A percentile compares a stretch with the other conserved stretches of the same genome.
phyloP scores from a whole-genome alignment of 1,139 yeast genomes.

The Candida neerlandica region DNA sequence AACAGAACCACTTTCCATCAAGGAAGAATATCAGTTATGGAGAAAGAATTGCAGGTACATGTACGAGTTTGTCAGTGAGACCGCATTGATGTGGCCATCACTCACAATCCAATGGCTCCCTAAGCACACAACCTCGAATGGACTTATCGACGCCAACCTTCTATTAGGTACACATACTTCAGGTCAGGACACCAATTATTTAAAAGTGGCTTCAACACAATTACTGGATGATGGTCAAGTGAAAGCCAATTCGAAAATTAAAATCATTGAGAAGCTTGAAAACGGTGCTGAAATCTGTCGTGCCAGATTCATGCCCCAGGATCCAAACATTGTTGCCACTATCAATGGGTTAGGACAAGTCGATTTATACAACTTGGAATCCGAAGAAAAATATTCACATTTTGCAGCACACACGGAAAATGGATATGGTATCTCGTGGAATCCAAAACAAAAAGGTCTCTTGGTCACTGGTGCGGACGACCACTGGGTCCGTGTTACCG shows the following conservation, averaged over 20 bases:
- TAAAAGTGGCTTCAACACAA: constrained; percentile 75
- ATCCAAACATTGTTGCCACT: constrained; percentile 68
- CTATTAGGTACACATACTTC: constrained; percentile 87
- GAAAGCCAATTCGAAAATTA: constrained; percentile 52
- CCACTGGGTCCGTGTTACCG: constrained; percentile 49
- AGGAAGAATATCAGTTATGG: constrained; percentile 80
- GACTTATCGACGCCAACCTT: constrained; percentile 48
- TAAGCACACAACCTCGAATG: constrained; percentile 30
- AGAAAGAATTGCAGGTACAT: constrained; percentile 74
- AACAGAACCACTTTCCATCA: constrained; percentile 29
- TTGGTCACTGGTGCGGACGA: constrained; percentile 69
- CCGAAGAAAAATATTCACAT: constrained; percentile 22
- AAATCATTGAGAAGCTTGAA: constrained; percentile 58
- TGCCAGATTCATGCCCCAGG: constrained; percentile 81
- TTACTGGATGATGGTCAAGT: constrained; percentile 48
- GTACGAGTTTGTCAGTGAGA: constrained; percentile 81
- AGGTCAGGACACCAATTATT: constrained; percentile 73
- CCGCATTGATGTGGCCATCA: constrained; percentile 81
- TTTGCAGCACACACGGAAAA: constrained; percentile 62
- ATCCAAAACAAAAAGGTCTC: constrained; percentile 45
- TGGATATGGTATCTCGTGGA: constrained; percentile 78
- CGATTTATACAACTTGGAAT: constrained; percentile 59
- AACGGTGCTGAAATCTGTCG: constrained; percentile 69
- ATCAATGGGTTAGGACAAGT: constrained; percentile 77
- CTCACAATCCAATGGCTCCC: constrained; percentile 79